Evolutionary conservation across 176 grass and related monocot genomes (phyloP).

Genomic region (Dendrocalamus sinicus): DNA sequence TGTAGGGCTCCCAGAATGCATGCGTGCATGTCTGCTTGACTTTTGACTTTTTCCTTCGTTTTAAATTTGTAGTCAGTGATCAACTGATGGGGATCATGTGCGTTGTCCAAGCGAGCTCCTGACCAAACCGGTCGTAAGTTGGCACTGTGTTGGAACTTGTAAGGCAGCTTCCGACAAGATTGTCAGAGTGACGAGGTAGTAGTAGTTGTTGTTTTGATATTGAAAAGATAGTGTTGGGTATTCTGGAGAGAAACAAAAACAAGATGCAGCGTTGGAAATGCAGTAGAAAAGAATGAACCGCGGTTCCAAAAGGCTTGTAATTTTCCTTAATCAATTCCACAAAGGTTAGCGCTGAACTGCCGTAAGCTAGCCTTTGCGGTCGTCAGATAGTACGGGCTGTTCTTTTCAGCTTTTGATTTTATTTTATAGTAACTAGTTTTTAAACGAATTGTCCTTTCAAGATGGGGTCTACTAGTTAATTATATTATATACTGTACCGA

Average conservation of each 20-base stretch:
- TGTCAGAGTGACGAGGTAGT: neutral
- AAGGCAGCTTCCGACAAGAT: constrained; percentile 37
- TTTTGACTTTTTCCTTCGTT: no score
- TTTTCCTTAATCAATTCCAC: constrained; percentile 6
- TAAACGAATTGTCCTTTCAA: no score
- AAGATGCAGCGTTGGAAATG: neutral
- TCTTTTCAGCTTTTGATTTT: no score
- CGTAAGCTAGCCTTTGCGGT: neutral
- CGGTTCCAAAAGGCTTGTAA: neutral
- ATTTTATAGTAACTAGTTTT: no score
- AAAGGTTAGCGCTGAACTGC: neutral
- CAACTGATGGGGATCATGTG: neutral
- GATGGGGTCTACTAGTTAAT: no score
- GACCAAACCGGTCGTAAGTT: neutral
- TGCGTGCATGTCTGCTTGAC: neutral
- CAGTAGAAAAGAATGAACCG: constrained; percentile 27
- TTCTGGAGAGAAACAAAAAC: neutral
- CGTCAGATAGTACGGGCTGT: neutral
- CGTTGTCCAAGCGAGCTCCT: neutral
- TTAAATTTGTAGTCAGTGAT: constrained; percentile 3
- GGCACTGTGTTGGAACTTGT: constrained; percentile 28
- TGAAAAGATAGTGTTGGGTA: neutral
- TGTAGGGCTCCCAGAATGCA: neutral
- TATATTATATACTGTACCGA: no score
- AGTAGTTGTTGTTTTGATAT: neutral